Conservation (phyloP, 257 asterid genomes). For the Capsicum chinense region DNA sequence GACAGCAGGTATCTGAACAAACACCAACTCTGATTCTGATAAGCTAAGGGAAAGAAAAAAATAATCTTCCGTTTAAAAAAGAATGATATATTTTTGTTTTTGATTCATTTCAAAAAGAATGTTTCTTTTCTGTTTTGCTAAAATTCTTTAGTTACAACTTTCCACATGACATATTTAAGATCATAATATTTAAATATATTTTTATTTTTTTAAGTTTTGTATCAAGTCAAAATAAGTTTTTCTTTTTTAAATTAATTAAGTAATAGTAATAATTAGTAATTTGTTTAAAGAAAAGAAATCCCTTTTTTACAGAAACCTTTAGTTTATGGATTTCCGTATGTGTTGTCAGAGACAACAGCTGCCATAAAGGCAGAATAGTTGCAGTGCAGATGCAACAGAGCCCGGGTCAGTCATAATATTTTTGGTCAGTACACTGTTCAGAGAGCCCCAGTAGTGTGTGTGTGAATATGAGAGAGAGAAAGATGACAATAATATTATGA, state of each 20-base stretch:
- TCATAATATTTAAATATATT: no score
- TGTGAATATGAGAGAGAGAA: slow-evolving; percentile 28
- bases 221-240: no score
- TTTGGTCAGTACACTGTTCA: slow-evolving; percentile 55
- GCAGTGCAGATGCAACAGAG: slow-evolving; percentile 45
- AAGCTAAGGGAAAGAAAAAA: background rate
- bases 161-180: no score
- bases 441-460: background rate
- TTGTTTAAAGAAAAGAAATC: slow-evolving; percentile 10
- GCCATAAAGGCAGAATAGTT: slow-evolving; percentile 59
- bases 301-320: slow-evolving; percentile 32
- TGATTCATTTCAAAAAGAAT: no score
- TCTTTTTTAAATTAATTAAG: no score
- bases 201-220: no score
- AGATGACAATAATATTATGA: slow-evolving; percentile 32
- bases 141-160: no score
- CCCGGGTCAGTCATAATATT: slow-evolving; percentile 53
- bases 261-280: background rate
- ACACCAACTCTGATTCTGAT: slow-evolving; percentile 33
- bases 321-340: slow-evolving; percentile 66
- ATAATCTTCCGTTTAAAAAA: background rate
- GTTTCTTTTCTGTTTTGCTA: no score
- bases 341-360: slow-evolving; percentile 68
- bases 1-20: slow-evolving; percentile 27
- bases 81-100: no score